A percentile compares a stretch with the other conserved stretches of the same genome.
Conservation (phyloP, 106 monocot species). For the Allium cepa region DNA sequence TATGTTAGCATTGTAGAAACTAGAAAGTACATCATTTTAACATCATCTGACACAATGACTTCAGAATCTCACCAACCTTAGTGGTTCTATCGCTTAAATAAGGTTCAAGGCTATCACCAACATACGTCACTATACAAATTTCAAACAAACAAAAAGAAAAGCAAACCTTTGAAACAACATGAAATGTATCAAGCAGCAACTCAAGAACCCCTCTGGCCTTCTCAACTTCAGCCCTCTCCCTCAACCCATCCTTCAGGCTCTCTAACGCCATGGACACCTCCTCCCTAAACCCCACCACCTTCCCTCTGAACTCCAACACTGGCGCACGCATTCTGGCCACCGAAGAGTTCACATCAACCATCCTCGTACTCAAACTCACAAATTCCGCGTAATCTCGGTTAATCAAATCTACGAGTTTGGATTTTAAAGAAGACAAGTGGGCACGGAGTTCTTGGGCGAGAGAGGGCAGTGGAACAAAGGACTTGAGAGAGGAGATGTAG, state of each 20-base stretch:
- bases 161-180: conserved; percentile 87
- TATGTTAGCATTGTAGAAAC: too few relatives aligned
- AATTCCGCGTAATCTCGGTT: conserved; percentile 98
- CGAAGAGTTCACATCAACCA: conserved; percentile 78
- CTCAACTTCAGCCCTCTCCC: conserved; percentile 61
- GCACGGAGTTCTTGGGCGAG: conserved; percentile 75
- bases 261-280: conserved; percentile 32
- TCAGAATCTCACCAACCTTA: too few relatives aligned
- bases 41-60: too few relatives aligned
- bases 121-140: too few relatives aligned
- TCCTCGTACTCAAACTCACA: conserved; percentile 77
- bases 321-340: conserved; percentile 77
- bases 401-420: conserved; percentile 87
- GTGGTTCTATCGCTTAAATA: too few relatives aligned
- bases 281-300: conserved; percentile 46
- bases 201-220: conserved; percentile 77
- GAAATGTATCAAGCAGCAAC: conserved; percentile 76
- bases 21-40: too few relatives aligned
- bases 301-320: conserved; percentile 57
- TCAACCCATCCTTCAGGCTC: conserved; percentile 43
- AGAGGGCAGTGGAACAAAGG: conserved; percentile 85
- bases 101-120: too few relatives aligned
- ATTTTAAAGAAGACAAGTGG: conserved; percentile 66
- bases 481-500: conserved; percentile 74
- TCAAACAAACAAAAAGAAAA: not conserved